A percentile compares a stretch with the other conserved stretches of the same genome.
phyloP scores from a whole-genome alignment of 2,329 filamentous ascomycete genomes.

The Cadophora sp. region DNA sequence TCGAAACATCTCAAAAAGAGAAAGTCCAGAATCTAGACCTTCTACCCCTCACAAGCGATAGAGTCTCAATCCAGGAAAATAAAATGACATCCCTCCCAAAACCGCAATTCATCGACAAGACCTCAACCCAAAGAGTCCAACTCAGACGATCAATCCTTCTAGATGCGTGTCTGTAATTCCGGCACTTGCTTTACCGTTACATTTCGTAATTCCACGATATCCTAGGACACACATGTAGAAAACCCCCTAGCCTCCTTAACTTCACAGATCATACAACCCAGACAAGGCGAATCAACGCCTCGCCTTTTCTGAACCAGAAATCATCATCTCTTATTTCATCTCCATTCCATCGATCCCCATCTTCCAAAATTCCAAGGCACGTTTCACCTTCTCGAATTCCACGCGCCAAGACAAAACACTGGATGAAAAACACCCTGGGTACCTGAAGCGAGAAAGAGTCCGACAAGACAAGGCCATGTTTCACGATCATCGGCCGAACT shows the following conservation, averaged over 20 bases:
- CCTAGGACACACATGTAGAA: not conserved
- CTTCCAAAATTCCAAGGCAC: not conserved
- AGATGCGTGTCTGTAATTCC: constrained; percentile 10
- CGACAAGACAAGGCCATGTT: not conserved
- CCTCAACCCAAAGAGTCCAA: not conserved
- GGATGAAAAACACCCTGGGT: not conserved
- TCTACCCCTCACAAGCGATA: not conserved
- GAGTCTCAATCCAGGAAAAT: not conserved
- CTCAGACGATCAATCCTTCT: constrained; percentile 1
- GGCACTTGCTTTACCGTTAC: not conserved
- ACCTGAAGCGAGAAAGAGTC: too few relatives aligned
- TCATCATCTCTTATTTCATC: not conserved
- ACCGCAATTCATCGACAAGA: not conserved
- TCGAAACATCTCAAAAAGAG: not conserved
- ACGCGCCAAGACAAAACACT: not conserved
- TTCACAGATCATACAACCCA: not conserved
- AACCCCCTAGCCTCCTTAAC: not conserved
- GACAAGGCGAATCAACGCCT: too few relatives aligned
- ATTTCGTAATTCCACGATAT: not conserved
- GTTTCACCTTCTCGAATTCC: not conserved
- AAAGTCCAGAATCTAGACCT: not conserved
- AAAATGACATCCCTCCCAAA: constrained; percentile 2
- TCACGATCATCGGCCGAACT: not conserved
- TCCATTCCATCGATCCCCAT: not conserved
- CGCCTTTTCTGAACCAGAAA: not conserved